Base-by-base conservation (phyloP, 1,284 basidiomycete species). In the Melanopsichium pennsylvanicum region DNA sequence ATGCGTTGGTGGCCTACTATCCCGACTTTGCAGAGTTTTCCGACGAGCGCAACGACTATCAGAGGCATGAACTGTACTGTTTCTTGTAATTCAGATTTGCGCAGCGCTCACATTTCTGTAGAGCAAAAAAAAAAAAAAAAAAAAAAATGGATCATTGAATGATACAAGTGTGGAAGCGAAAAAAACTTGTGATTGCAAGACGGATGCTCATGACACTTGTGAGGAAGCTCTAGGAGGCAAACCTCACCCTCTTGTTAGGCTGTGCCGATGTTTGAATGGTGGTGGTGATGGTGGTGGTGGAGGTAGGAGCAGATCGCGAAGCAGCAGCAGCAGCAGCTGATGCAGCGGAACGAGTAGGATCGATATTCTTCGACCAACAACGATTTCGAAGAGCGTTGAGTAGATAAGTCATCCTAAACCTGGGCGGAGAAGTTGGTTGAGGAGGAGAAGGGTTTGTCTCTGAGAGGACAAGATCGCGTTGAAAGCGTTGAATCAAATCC, bases 1-100 rank as follows among this genome's bases (percentile, higher is more conserved):
- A 97, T 78, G 88, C 92, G 8, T 85, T 97, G 82, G 93, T 97
- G 4, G 93, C 92, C 0, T 97, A 94, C 84, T 97, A 94, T 81
- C 94, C 95, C 1, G 64, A 75, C 36, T 66, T 81, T 32, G 61
- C 63, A 21, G 79, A 78, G 35, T 66, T 75, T 27, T 67, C 70
- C 21, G 72, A 74, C 42, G 71, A 78, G 34, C 66, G 70, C 27
- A 77, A 75, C 57, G 72, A 80, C 46, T 79, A 71, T 32, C 48
- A 50, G 18, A 62, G 80, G 8, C 72, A 79, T 40, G 78, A 79
- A 41, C 63, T 81, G 2, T 63, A 63, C 19, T 40, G 51, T 1
- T 70, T 70, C 51, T 18, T 70, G 42, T 70, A 31, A 32, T 37
- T 42, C 11, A 8, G 19, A 12, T 18, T 27, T n/a, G n/a, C n/a